phyloP scores from a whole-genome alignment of 768 basidiomycete species.

The Suillus subluteus region DNA sequence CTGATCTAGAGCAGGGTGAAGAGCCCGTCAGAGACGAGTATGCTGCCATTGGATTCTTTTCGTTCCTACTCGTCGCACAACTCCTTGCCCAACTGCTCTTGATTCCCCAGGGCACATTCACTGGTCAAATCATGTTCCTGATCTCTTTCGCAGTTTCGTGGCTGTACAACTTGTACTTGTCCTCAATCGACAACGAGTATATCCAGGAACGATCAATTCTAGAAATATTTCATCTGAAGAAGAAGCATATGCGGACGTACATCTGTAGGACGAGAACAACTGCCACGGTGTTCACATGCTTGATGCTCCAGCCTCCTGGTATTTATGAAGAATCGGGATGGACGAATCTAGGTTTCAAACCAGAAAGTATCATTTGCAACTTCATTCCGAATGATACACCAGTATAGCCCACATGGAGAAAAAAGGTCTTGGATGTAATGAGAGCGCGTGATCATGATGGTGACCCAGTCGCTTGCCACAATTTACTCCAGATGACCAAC shows the following conservation, averaged over 20 bases:
- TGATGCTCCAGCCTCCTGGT: slow-evolving; percentile 7
- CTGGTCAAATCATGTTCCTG: slow-evolving; percentile 40
- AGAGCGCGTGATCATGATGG: background rate
- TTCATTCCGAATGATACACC: slow-evolving; percentile 14
- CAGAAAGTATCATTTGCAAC: slow-evolving; percentile 3
- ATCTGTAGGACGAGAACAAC: slow-evolving; percentile 11
- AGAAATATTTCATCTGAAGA: background rate
- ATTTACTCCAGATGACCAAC: background rate
- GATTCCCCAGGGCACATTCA: slow-evolving; percentile 36
- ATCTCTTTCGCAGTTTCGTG: slow-evolving; percentile 35
- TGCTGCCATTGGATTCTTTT: slow-evolving; percentile 28
- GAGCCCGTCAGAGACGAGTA: slow-evolving; percentile 12
- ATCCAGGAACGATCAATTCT: slow-evolving; percentile 24
- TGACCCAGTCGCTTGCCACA: background rate
- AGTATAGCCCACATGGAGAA: slow-evolving; percentile 6
- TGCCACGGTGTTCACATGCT: slow-evolving; percentile 7
- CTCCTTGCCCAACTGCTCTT: slow-evolving; percentile 37
- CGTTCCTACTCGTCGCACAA: slow-evolving; percentile 35
- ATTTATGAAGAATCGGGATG: slow-evolving; percentile 13
- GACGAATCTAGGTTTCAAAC: background rate
- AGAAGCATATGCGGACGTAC: slow-evolving; percentile 7
- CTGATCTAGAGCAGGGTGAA: too few relatives aligned
- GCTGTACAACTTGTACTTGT: slow-evolving; percentile 34
- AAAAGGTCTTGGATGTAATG: background rate
- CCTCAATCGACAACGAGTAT: slow-evolving; percentile 32